Evolutionary conservation across 2,329 filamentous ascomycete genomes (phyloP).

Genomic region (Penicillium polonicum): DNA sequence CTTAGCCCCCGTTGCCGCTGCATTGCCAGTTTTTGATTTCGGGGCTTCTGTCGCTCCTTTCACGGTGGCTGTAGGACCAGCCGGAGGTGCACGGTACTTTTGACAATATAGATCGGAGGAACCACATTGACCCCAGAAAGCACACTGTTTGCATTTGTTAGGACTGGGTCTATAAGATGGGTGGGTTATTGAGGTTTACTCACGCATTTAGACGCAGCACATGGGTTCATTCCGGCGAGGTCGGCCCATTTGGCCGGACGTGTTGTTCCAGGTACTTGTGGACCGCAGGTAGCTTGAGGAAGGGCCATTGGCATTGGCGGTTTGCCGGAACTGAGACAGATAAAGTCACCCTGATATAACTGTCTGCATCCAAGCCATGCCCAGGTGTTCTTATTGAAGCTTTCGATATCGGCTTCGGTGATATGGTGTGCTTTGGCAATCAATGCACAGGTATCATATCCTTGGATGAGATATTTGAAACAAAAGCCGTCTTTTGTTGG

Average conservation of each 20-base stretch:
- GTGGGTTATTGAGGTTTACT: background rate
- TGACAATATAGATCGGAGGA: background rate
- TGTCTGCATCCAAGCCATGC: conserved; percentile 44
- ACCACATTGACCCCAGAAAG: conserved; percentile 3
- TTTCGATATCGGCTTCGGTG: conserved; percentile 38
- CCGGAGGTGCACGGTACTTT: background rate
- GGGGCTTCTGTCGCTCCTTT: background rate
- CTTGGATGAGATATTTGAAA: conserved; percentile 32
- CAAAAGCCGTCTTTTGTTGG: background rate
- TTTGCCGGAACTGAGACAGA: conserved; percentile 45
- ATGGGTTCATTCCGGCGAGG: background rate
- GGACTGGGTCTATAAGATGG: too few species aligned
- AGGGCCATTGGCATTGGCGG: conserved; percentile 44
- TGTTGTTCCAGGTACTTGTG: conserved; percentile 42
- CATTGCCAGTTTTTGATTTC: background rate
- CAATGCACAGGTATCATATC: conserved; percentile 35
- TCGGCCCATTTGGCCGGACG: conserved; percentile 1
- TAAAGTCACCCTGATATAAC: conserved; percentile 31
- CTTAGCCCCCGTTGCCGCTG: background rate
- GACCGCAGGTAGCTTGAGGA: conserved; percentile 47
- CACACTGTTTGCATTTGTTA: background rate
- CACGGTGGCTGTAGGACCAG: conserved; percentile 1
- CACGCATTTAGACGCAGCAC: background rate
- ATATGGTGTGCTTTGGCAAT: conserved; percentile 32
- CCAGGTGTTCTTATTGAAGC: conserved; percentile 48